Conservation (phyloP, 495 filamentous ascomycete species). For the Eremomyces bilateralis region DNA sequence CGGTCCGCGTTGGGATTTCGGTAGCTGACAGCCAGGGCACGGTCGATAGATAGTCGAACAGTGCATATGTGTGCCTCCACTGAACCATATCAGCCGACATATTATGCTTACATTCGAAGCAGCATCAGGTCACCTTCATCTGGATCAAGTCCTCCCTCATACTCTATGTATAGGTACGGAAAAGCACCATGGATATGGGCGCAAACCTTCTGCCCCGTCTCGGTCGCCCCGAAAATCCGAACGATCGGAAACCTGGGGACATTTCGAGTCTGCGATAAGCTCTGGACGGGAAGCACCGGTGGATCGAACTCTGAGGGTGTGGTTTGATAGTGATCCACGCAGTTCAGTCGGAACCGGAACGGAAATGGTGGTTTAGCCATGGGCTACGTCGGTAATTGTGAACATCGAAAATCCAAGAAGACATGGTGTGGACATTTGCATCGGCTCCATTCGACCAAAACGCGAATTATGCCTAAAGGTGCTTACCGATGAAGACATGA, state of each 20-base stretch:
- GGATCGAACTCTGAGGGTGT: slow-evolving; percentile 65
- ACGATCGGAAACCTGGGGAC: slow-evolving; percentile 66
- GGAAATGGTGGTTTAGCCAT: too few species aligned
- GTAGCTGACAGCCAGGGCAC: slow-evolving; percentile 63
- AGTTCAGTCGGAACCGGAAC: slow-evolving; percentile 75
- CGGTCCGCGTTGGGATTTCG: slow-evolving; percentile 47
- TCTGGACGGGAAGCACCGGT: slow-evolving; percentile 36
- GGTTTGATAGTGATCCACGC: slow-evolving; percentile 81
- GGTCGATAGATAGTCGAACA: slow-evolving; percentile 64
- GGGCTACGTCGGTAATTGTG: too few species aligned
- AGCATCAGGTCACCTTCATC: slow-evolving; percentile 42
- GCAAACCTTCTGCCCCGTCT: slow-evolving; percentile 90
- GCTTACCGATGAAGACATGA: too few species aligned
- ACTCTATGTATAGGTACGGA: slow-evolving; percentile 84
- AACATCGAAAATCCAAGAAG: too few species aligned
- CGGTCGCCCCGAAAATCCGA: slow-evolving; percentile 79
- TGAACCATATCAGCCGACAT: slow-evolving; percentile 14
- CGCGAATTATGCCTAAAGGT: too few species aligned
- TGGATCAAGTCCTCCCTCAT: slow-evolving; percentile 43
- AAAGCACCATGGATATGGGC: slow-evolving; percentile 92
- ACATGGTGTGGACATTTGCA: too few species aligned
- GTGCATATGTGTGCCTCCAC: slow-evolving; percentile 47
- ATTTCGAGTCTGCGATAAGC: slow-evolving; percentile 26
- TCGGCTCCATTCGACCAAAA: too few species aligned
- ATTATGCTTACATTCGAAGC: not conserved